Evolutionary conservation across 805 yeast species (phyloP), one percentile per base, ranked within the genome.

Genomic region (Isabelozyma rhagii): DNA sequence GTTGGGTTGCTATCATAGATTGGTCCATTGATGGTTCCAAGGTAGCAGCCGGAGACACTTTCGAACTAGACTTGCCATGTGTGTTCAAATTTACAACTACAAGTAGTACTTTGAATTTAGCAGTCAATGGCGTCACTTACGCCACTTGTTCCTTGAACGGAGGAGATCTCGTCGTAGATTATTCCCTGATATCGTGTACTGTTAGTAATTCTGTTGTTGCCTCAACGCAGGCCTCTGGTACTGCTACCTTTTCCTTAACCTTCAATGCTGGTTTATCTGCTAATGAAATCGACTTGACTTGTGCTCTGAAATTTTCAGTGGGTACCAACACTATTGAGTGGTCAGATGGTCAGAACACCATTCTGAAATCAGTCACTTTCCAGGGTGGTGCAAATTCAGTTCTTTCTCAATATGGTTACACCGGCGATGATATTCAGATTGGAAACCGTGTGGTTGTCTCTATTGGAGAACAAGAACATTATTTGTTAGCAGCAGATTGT

Each of bases 21-120:
- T 66, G 70, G 70, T 10, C 31, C 6, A 51, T 66, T 13, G 34
- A 46, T 8, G 58, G 61, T 15, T 3, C 47, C 8, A 42, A 47
- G 5, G 55, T 53, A 1, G n/a, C 17, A 0, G 40, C 69, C 0
- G 68, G 67, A 34, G 71, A 67, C 48, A 63, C 66, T 5, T 66
- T 67, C 39, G 48, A 56, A 10, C 58, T 67, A 43, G 42, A 47
- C 18, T 45, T 67, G 53, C 69, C 69, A 3, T 58, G 66, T 52
- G 66, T 59, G 10, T 64, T 53, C 47, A 31, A 31, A 31, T 31
- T 31, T 31, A 31, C 36, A 5, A 10, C 36, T 13, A 31, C 36
- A 10, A 31, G 36, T 31, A 2, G 3, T 4, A 31, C 36, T 13
- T 31, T 31, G 10, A 8, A 31, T 31, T 54, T 60, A 28, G 21